Conservation (phyloP, 2,329 filamentous ascomycete genomes). For the Aspergillus spinulosporus region DNA sequence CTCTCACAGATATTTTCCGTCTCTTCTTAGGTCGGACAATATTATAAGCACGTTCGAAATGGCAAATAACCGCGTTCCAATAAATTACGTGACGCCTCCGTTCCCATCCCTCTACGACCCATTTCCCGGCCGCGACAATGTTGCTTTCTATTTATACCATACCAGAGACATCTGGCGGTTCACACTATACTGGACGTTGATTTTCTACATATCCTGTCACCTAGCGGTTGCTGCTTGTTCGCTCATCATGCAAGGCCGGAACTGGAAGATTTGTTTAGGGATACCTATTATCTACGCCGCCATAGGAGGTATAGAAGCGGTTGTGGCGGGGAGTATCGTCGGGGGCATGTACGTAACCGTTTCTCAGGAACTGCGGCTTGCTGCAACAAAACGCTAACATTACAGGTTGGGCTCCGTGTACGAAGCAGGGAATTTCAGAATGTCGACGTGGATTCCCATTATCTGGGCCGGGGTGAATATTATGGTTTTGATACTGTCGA, state of each 20-base stretch:
- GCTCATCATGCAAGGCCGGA: slow-evolving; percentile 64
- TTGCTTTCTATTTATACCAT: slow-evolving; percentile 68
- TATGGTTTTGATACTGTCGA: slow-evolving; percentile 77
- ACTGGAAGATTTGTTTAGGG: slow-evolving; percentile 61
- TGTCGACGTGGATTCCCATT: slow-evolving; percentile 94
- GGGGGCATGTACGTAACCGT: slow-evolving; percentile 68
- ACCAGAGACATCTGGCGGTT: slow-evolving; percentile 81
- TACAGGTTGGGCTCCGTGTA: slow-evolving; percentile 75
- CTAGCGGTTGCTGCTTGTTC: slow-evolving; percentile 70
- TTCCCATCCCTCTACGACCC: slow-evolving; percentile 86
- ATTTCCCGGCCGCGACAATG: slow-evolving; percentile 56
- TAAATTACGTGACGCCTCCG: slow-evolving; percentile 65
- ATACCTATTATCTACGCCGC: slow-evolving; percentile 70
- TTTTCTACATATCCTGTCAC: slow-evolving; percentile 75
- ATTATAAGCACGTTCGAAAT: slow-evolving; percentile 19
- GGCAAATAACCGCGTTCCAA: slow-evolving; percentile 48
- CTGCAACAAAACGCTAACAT: slow-evolving; percentile 10
- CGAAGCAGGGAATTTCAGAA: slow-evolving; percentile 76
- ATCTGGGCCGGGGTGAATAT: slow-evolving; percentile 85
- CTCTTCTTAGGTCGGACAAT: slow-evolving; percentile 11
- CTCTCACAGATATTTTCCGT: neutral
- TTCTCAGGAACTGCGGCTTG: neutral
- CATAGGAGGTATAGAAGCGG: slow-evolving; percentile 71
- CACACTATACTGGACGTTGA: slow-evolving; percentile 81
- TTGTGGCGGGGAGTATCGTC: slow-evolving; percentile 78